These are phyloP conservation scores for Globisporangium iwayamae DNA, from an alignment of 352 stramenopile species.

Conservation along the genomic window DNA sequence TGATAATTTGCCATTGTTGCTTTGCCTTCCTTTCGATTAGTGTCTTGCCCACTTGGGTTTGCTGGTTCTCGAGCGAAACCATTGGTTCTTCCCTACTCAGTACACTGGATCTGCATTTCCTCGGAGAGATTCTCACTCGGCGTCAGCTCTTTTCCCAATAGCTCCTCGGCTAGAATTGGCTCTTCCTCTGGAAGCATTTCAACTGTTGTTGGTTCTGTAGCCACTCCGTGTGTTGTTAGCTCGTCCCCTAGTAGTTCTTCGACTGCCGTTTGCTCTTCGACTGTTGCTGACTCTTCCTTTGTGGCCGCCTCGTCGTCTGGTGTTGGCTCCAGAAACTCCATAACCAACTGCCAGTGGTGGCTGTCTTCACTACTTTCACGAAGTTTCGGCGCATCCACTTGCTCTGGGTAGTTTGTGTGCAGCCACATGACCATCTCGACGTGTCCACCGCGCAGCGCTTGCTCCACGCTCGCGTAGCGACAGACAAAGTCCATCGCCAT, in stretches of 20 bases:
- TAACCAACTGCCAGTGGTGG: not conserved
- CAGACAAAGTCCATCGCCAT: not conserved
- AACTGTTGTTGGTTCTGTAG: no score
- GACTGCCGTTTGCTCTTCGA: not conserved
- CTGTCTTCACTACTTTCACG: not conserved
- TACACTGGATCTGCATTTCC: no score
- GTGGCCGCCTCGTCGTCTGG: not conserved
- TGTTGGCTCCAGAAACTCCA: not conserved
- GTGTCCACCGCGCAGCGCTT: not conserved
- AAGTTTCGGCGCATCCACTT: not conserved
- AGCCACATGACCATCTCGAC: constrained; percentile 11
- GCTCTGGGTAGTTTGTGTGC: not conserved
- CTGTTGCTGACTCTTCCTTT: not conserved
- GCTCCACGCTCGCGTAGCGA: not conserved
- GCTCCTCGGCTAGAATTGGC: no score
- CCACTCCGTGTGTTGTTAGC: no score
- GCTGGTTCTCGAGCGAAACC: not conserved
- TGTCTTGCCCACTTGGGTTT: not conserved
- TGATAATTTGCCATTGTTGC: constrained; percentile 1
- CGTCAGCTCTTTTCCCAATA: no score
- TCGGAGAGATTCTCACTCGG: no score
- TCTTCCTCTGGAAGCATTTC: no score
- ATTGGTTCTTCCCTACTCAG: not conserved
- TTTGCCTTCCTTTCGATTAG: not conserved
- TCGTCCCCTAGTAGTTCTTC: no score